Evolutionary conservation across 2,329 filamentous ascomycete genomes (phyloP).

Genomic region (Lachnellula arida): DNA sequence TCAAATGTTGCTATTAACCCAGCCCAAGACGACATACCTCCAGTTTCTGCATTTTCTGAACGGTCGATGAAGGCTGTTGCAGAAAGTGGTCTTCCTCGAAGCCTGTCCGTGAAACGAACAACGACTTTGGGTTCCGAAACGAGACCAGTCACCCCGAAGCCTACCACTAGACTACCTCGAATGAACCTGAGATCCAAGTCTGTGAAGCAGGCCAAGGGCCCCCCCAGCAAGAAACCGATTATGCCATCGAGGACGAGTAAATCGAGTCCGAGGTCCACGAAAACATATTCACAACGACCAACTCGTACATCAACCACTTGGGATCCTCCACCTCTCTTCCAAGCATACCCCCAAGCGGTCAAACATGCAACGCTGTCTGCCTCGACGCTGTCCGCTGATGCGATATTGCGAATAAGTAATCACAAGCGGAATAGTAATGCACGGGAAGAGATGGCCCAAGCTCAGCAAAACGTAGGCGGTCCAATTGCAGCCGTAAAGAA

Average conservation of each 20-base stretch:
- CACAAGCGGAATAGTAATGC: slow-evolving; percentile 48
- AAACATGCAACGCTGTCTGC: slow-evolving; percentile 68
- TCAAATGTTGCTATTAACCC: slow-evolving; percentile 15
- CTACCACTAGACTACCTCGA: slow-evolving; percentile 17
- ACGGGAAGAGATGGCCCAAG: slow-evolving; percentile 33
- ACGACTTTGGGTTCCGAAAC: slow-evolving; percentile 8
- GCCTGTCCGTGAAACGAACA: slow-evolving; percentile 11
- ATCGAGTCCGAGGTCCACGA: slow-evolving; percentile 18
- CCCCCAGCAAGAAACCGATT: slow-evolving; percentile 10
- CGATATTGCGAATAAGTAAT: slow-evolving; percentile 54
- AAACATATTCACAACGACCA: slow-evolving; percentile 14
- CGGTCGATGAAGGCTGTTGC: slow-evolving; percentile 10
- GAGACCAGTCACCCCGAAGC: slow-evolving; percentile 14
- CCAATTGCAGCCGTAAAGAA: slow-evolving; percentile 26
- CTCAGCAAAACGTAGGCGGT: slow-evolving; percentile 16
- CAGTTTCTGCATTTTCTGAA: slow-evolving; percentile 12
- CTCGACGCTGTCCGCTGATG: slow-evolving; percentile 63
- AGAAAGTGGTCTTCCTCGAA: slow-evolving; percentile 14
- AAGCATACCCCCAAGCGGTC: slow-evolving; percentile 79
- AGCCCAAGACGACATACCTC: slow-evolving; percentile 16
- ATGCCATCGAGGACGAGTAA: slow-evolving; percentile 9
- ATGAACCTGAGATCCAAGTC: slow-evolving; percentile 24
- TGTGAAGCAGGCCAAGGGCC: slow-evolving; percentile 11
- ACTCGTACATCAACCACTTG: slow-evolving; percentile 37
- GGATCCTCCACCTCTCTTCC: slow-evolving; percentile 74